Conservation (phyloP, 257 asterid species). For the Cordia subcordata region DNA sequence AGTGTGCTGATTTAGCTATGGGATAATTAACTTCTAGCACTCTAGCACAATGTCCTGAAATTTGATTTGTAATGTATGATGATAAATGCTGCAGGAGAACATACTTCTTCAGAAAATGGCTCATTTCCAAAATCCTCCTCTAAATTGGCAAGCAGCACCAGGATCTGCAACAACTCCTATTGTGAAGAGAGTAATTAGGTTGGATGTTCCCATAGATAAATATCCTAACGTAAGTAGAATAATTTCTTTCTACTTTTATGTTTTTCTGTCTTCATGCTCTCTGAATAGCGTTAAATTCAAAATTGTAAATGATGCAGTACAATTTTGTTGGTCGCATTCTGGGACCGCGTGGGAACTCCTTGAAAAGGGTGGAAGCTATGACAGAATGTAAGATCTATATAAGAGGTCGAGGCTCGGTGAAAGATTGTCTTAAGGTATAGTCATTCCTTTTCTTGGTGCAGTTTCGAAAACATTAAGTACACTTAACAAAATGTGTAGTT, state of each 20-base stretch:
- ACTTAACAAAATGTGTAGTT: too few relatives aligned
- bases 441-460: background rate
- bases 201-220: slow-evolving; percentile 76
- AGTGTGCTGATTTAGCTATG: too few relatives aligned
- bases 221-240: slow-evolving; percentile 58
- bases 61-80: background rate
- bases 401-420: slow-evolving; percentile 75
- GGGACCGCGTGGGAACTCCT: slow-evolving; percentile 81
- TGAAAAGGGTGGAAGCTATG: slow-evolving; percentile 70
- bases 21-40: background rate
- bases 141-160: slow-evolving; percentile 50
- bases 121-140: slow-evolving; percentile 48
- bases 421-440: slow-evolving; percentile 63
- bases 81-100: slow-evolving; percentile 46
- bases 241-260: background rate
- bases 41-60: background rate
- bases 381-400: slow-evolving; percentile 80
- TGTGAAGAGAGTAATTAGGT: slow-evolving; percentile 65
- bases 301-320: slow-evolving; percentile 44
- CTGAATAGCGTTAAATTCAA: slow-evolving; percentile 12
- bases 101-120: slow-evolving; percentile 52
- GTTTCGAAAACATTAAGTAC: background rate
- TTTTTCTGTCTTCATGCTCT: slow-evolving; percentile 7
- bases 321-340: slow-evolving; percentile 82
- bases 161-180: slow-evolving; percentile 51